Conservation (phyloP, 257 asterid genomes). For the Solanum paucissectum region DNA sequence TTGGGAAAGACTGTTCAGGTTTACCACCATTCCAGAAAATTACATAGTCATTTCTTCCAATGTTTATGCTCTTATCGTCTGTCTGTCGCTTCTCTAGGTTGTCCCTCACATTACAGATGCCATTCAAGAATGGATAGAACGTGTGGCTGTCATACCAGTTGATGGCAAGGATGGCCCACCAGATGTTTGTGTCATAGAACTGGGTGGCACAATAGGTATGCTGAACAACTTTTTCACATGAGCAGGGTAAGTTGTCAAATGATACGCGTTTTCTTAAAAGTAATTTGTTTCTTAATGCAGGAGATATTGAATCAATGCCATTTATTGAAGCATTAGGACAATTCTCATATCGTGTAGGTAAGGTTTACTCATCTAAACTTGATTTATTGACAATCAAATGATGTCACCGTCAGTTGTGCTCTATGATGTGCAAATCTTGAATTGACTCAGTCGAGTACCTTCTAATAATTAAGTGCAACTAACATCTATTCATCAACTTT, state of each 20-base stretch:
- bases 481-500: not conserved
- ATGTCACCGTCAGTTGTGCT: not conserved
- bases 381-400: not conserved
- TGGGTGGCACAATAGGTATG: constrained; percentile 41
- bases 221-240: not conserved
- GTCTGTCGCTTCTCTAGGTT: constrained; percentile 16
- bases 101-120: constrained; percentile 49
- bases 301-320: constrained; percentile 95
- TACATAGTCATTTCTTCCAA: not conserved
- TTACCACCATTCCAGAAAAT: not conserved
- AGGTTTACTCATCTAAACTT: constrained; percentile 1
- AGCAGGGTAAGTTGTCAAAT: not conserved
- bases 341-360: constrained; percentile 85
- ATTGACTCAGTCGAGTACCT: not conserved
- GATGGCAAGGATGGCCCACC: constrained; percentile 43
- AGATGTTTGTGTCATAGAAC: constrained; percentile 48
- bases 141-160: constrained; percentile 30
- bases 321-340: constrained; percentile 93
- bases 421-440: not conserved
- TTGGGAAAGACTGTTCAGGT: constrained; percentile 46
- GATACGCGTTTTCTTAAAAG: not conserved
- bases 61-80: not conserved
- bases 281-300: constrained; percentile 24
- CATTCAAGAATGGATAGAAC: constrained; percentile 42
- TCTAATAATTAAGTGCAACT: not conserved